A percentile compares a stretch with the other conserved stretches of the same genome.
Evolutionary conservation across 2,329 filamentous ascomycete species (phyloP).

Genomic region (Colletotrichum cuscutae): DNA sequence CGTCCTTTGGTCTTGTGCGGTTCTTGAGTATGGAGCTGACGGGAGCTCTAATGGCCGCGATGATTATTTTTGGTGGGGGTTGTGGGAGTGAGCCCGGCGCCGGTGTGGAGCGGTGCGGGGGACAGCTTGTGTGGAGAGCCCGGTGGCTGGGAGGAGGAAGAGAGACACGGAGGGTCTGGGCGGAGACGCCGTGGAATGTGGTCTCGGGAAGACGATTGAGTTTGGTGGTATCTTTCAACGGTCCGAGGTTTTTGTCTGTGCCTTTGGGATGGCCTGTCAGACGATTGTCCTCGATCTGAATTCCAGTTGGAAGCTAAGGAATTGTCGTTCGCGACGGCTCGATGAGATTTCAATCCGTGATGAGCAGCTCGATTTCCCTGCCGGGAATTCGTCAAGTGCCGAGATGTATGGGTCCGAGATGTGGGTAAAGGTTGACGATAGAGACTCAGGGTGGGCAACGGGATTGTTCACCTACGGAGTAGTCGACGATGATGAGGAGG

Average conservation of each 20-base stretch:
- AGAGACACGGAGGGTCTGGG: neutral
- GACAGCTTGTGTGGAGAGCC: neutral
- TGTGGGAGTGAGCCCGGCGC: neutral
- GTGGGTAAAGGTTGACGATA: neutral
- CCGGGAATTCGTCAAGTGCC: neutral
- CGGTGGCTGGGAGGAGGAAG: neutral
- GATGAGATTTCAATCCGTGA: neutral
- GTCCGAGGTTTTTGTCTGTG: neutral
- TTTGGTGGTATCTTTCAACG: neutral
- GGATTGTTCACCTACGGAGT: neutral
- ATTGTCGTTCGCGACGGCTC: neutral
- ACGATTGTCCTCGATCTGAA: neutral
- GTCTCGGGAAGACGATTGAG: neutral
- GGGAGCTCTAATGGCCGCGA: neutral
- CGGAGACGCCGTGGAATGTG: conserved; percentile 25
- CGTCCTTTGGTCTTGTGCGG: neutral
- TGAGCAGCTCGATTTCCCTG: neutral
- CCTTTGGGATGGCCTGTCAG: neutral
- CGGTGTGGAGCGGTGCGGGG: neutral
- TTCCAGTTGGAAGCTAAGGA: neutral
- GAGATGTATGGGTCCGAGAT: neutral
- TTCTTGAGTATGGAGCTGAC: neutral
- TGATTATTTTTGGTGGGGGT: neutral
- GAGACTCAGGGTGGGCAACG: neutral
- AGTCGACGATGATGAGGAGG: neutral